Evolutionary conservation across 805 yeast genomes (phyloP), one percentile per base, ranked within the genome.

Genomic region (Candida schatavii): DNA sequence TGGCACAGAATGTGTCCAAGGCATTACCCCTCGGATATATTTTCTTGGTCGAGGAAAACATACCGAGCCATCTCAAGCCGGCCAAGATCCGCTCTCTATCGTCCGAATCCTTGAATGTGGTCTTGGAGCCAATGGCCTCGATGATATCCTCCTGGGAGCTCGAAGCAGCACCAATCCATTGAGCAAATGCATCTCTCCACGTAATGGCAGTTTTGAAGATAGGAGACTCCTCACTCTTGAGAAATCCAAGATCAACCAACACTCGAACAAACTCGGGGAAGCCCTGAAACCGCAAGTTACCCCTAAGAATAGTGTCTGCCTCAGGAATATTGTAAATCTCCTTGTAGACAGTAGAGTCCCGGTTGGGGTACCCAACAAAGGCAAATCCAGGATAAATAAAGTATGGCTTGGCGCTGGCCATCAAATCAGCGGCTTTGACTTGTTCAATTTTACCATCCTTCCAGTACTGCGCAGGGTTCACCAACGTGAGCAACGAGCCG

Each of bases 251-350:
- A 68, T 91, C 98, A 44, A 93, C 98, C 39, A 93, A 78, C 35
- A 85, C 97, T 73, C 89, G 90, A 65, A 90, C 83, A 66, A 93
- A 91, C 73, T 91, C 96, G 46, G 98, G 97, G 91, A 93, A 93
- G 39, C 99, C 99, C 74, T 89, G 97, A 81, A 77, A 93, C 74
- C 99, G 82, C 63, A 93, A 78, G 49, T 99, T 93, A 62, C 99
- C 99, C 75, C 99, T 86, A 59, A 93, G 78, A 48, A 91, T 88
- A 46, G 96, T 88, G 61, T 93, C 88, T 52, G 98, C 98, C 75
- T 93, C 99, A 52, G 99, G 99, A 48, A 93, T 93, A 59, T 78
- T 68, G 71, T 93, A 93, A 53, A 90, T 80, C 67, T 90, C 95
- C 75, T 81, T 86, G 79, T 88, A 93, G 44, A 85, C 78, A 46